Evolutionary conservation across 2,329 filamentous ascomycete genomes (phyloP).

Genomic region (Aspergillus pseudonomiae): DNA sequence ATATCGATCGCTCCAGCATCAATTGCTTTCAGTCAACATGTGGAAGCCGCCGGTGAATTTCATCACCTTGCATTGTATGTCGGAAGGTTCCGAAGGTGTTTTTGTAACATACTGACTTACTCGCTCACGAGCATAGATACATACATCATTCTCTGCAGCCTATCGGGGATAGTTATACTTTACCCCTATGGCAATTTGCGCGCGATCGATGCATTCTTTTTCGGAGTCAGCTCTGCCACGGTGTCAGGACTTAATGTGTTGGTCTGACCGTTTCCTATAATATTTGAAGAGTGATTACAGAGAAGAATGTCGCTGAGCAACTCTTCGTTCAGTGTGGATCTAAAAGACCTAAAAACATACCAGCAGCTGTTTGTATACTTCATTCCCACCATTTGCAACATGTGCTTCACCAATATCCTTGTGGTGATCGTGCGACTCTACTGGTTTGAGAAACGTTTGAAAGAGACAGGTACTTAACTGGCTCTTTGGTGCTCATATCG

Average conservation of each 20-base stretch:
- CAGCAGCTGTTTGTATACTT: constrained; percentile 58
- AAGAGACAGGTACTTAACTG: constrained; percentile 34
- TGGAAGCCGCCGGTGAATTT: constrained; percentile 31
- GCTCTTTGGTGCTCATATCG: neutral
- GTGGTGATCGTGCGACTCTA: constrained; percentile 52
- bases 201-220: constrained; percentile 54
- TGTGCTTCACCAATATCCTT: constrained; percentile 54
- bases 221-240: constrained; percentile 54
- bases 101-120: neutral
- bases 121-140: constrained; percentile 34
- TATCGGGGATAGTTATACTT: constrained; percentile 42
- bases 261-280: constrained; percentile 19
- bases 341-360: constrained; percentile 53
- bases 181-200: constrained; percentile 45
- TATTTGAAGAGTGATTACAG: neutral
- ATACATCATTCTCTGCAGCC: constrained; percentile 42
- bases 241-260: constrained; percentile 57
- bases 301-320: neutral
- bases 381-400: constrained; percentile 52
- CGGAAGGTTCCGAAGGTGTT: neutral
- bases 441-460: constrained; percentile 55
- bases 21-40: constrained; percentile 16
- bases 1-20: neutral
- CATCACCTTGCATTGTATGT: constrained; percentile 35
- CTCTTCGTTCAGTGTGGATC: constrained; percentile 47